Evolutionary conservation across 352 stramenopile species (phyloP).

Genomic region (Globisporangium megalacanthum): DNA sequence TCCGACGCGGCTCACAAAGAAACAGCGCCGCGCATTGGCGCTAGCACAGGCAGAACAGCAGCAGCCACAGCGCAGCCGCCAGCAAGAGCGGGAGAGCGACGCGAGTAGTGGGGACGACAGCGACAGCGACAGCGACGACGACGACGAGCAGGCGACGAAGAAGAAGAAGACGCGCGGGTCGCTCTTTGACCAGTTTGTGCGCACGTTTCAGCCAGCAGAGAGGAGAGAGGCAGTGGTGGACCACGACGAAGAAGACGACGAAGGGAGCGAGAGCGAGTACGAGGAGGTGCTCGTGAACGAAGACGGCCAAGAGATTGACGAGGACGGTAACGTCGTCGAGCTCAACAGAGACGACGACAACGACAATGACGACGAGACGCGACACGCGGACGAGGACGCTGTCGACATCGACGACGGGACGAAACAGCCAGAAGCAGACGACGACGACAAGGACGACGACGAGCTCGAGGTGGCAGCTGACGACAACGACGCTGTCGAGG

Average conservation of each 20-base stretch:
- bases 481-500: conserved; percentile 22
- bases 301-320: conserved; percentile 33
- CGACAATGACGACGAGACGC: conserved; percentile 12
- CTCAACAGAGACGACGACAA: conserved; percentile 11
- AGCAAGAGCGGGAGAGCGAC: conserved; percentile 3
- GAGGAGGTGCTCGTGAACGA: conserved; percentile 41
- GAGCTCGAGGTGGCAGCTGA: conserved; percentile 1
- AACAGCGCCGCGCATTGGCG: conserved; percentile 2
- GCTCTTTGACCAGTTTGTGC: conserved; percentile 75
- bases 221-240: not conserved
- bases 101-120: conserved; percentile 7
- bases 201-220: conserved; percentile 43
- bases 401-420: conserved; percentile 17
- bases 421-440: conserved; percentile 19
- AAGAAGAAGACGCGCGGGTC: conserved; percentile 20
- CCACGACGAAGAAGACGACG: conserved; percentile 33
- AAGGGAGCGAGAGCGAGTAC: conserved; percentile 25
- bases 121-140: not conserved
- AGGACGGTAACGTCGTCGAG: conserved; percentile 28
- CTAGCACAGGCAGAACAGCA: not conserved
- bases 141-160: conserved; percentile 15
- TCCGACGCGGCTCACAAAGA: conserved; percentile 9
- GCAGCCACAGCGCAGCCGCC: not conserved
- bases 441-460: conserved; percentile 9
- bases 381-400: conserved; percentile 9